Conservation (phyloP, 139 green algal genomes). For the Picochlorum sp. region DNA sequence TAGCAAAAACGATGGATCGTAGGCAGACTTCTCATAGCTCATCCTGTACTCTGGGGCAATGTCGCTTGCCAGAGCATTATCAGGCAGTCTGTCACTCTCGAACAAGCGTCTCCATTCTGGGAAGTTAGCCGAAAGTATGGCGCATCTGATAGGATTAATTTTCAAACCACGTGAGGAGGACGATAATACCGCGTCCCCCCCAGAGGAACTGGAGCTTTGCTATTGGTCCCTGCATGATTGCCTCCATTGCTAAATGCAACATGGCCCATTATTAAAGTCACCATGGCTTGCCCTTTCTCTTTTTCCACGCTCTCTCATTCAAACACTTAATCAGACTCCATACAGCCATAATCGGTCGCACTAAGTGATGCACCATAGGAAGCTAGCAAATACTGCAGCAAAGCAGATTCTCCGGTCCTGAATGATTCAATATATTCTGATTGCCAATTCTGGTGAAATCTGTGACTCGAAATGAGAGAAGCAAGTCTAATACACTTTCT, state of each 20-base stretch:
- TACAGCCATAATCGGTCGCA: constrained; percentile 36
- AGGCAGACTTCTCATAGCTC: constrained; percentile 18
- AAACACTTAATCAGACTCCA: constrained; percentile 41
- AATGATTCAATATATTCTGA: background rate
- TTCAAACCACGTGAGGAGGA: background rate
- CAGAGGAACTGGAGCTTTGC: too few relatives aligned
- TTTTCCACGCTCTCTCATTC: constrained; percentile 26
- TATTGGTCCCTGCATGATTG: too few relatives aligned
- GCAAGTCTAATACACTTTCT: too few relatives aligned
- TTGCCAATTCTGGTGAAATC: background rate
- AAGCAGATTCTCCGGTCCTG: constrained; percentile 11
- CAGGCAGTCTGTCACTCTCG: background rate
- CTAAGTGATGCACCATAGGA: constrained; percentile 39
- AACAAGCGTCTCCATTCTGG: constrained; percentile 33
- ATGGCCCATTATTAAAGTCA: too few relatives aligned
- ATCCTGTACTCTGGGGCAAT: background rate
- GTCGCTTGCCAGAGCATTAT: background rate
- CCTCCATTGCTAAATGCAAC: too few relatives aligned
- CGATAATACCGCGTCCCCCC: background rate
- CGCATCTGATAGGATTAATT: constrained; percentile 27
- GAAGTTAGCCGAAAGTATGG: constrained; percentile 33
- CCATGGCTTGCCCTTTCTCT: too few relatives aligned
- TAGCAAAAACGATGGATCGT: constrained; percentile 51
- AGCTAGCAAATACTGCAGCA: constrained; percentile 46
- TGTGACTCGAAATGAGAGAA: too few relatives aligned